phyloP scores from a whole-genome alignment of 225 moss, liverwort and hornwort species.

The Pleurozium schreberi region DNA sequence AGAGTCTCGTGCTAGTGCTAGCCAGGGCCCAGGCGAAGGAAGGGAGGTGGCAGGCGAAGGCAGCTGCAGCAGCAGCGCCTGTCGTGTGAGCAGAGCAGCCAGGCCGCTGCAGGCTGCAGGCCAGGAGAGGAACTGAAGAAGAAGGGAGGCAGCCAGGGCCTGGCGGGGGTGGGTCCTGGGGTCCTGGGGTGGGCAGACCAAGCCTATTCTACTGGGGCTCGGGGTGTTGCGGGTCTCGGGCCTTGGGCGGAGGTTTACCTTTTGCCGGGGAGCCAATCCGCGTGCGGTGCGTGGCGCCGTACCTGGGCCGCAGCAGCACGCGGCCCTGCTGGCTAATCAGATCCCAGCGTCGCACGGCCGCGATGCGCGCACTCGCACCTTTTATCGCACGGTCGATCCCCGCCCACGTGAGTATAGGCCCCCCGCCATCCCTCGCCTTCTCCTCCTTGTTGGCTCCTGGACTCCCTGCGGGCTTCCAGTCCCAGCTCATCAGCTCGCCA shows the following conservation, averaged over 20 bases:
- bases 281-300: conserved; percentile 40
- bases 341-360: conserved; percentile 36
- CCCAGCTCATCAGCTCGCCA: neutral
- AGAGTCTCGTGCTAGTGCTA: neutral
- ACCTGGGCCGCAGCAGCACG: conserved; percentile 33
- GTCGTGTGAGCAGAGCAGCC: neutral
- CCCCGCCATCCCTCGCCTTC: neutral
- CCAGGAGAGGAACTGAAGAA: neutral
- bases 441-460: neutral
- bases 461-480: neutral
- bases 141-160: neutral
- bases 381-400: conserved; percentile 38
- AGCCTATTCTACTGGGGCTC: too few relatives aligned
- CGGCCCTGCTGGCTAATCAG: conserved; percentile 23
- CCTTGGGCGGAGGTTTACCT: neutral
- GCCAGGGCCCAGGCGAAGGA: neutral
- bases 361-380: conserved; percentile 27
- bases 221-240: neutral
- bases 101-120: neutral
- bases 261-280: conserved; percentile 19
- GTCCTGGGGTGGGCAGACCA: too few relatives aligned
- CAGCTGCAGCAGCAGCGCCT: neutral
- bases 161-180: neutral
- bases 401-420: conserved; percentile 31
- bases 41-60: neutral